Base-by-base conservation (phyloP, 371 early-diverging fungal genomes). In the Apophysomyces variabilis region DNA sequence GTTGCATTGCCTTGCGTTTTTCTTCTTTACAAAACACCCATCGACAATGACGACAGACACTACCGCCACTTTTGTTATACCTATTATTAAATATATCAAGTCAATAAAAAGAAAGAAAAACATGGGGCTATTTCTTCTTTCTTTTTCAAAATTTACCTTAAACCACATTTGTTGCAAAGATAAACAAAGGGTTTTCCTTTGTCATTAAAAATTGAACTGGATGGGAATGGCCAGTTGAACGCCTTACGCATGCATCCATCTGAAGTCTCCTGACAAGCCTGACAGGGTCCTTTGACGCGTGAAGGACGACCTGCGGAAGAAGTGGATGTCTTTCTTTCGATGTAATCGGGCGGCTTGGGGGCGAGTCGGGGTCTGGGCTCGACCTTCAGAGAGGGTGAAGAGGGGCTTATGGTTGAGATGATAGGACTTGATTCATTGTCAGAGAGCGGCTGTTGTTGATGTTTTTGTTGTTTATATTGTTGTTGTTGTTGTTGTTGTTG, bases 11-110 rank as follows among this genome's bases (percentile, higher is more conserved):
- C 58, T 83, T 83, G 8, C 78, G 72, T 45, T 79, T 79, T 66
- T 83, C 83, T 71, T 83, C 83, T 66, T 83, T 83, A 64, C 79
- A 83, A 39, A 83, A 71, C 1, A 83, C 79, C 83, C 83, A 83
- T 35, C 76, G 73, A 58, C 83, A 83, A 57, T 73, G 67, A 36
- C 79, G 78, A 58, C 83, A 83, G n/a, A 83, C 79, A 67, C 79
- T 76, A 7, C 80, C 80, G 45, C 77, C 77, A 57, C 78, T 77
- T 62, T 83, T 83, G 65, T 83, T 78, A 57, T 77, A 83, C 60
- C 83, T 83, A 71, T 26, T 26, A 26, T 3, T 26, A 26, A 26
- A 26, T 26, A 3, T 41, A 47, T 18, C 26, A 63, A 8, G 57
- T 32, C 50, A 47, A 62, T 45, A 50, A 13, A 64, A 50, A 57